Base-by-base conservation (phyloP, 257 asterid species). In the Fraxinus americana region DNA sequence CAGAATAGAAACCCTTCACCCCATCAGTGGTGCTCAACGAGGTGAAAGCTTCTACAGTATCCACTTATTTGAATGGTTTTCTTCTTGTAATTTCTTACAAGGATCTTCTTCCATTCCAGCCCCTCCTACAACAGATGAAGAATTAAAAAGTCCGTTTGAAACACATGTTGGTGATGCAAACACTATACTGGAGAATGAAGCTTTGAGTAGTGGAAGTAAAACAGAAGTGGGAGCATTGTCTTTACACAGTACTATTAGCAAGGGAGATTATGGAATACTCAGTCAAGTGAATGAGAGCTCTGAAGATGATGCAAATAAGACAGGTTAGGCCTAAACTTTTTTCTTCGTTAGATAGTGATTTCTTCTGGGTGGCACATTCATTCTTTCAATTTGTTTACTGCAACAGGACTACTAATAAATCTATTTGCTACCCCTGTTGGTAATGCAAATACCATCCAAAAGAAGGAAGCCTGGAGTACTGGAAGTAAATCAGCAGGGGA, bases 141-240 rank as follows among this genome's bases (percentile, higher is more conserved):
- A 71, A n/a, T 35, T 66, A 13, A 57, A 25, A n/a, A 17, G 21
- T 10, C 72, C 72, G 25, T 78, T 78, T 61, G 63, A 77, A 13
- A 76, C 76, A 27, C 78, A 59, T 59, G 39, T 52, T 77, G 71
- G 77, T 73, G 82, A 57, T 72, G 36, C 72, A 74, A 69, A 70
- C 48, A 21, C 30, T 75, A 14, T 38, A 71, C 75, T 41, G 65
- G 80, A 77, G 67, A 57, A 73, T 19, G 77, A 79, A 57, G 32
- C 12, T 66, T n/a, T 59, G 67, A 59, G 67, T 23, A 8, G 3
- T 59, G 67, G 11, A 59, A 59, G 30, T n/a, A 6, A 59, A n/a
- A 2, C 29, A 59, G 12, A 13, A 19, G 67, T 14, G 30, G 29
- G 21, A 9, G 67, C 27, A 23, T 21, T 23, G 30, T n/a, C 67